Conservation (phyloP, 495 filamentous ascomycete species). For the Pyrenopolyporus hunteri region DNA sequence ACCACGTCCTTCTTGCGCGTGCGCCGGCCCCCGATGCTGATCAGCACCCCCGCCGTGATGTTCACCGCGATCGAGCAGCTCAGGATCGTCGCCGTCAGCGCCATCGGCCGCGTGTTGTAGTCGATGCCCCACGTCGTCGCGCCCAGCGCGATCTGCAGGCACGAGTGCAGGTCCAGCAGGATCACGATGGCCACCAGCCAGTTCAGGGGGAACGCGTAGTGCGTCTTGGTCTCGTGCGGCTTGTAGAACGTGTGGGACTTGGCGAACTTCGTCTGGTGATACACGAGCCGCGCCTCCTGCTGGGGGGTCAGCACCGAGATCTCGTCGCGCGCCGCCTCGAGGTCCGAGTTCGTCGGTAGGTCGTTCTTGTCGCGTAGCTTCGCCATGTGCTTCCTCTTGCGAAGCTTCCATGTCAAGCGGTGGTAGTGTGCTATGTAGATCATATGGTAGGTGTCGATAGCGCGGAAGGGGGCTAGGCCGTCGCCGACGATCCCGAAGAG, state of each 20-base stretch:
- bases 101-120: conserved; percentile 66
- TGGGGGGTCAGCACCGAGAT: conserved; percentile 63
- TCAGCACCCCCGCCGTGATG: conserved; percentile 71
- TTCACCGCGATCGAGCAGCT: conserved; percentile 77
- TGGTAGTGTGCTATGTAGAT: conserved; percentile 67
- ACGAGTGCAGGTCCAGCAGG: conserved; percentile 75
- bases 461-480: conserved; percentile 75
- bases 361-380: conserved; percentile 74
- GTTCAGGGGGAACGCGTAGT: conserved; percentile 76
- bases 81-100: conserved; percentile 78
- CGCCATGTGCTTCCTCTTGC: conserved; percentile 65
- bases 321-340: conserved; percentile 55
- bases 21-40: conserved; percentile 71
- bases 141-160: conserved; percentile 77
- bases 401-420: conserved; percentile 72
- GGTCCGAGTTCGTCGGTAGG: conserved; percentile 59
- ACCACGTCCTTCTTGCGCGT: conserved; percentile 84
- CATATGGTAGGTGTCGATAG: conserved; percentile 84
- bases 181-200: conserved; percentile 73
- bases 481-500: conserved; percentile 80
- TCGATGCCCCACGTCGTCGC: conserved; percentile 75
- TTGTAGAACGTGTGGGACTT: conserved; percentile 85
- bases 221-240: conserved; percentile 80
- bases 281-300: conserved; percentile 67
- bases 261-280: conserved; percentile 77